Evolutionary conservation across 257 asterid genomes (phyloP), one percentile per base, ranked within the genome.

Genomic region (Solanum appendiculatum): DNA sequence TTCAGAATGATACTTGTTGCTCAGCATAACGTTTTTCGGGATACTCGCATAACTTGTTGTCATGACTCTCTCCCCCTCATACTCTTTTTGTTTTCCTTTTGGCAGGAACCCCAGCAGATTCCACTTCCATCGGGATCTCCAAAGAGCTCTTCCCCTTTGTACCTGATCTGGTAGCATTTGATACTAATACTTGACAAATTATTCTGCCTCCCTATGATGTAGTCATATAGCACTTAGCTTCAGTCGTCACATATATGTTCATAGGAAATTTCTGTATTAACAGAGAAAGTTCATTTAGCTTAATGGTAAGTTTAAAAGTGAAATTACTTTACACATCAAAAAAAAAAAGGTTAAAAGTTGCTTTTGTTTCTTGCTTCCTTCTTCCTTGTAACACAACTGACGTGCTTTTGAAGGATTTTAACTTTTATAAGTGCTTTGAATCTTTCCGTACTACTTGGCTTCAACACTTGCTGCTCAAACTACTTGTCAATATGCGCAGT

Each of bases 21-120:
- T 39, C 56, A 75, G 56, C 21, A 39, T 12, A 37, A 74, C 12
- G 15, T 37, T 25, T 75, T 75, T 39, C 21, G 6, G 51, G 13
- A 21, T 75, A 73, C 31, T 73, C 48, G 39, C 83, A n/a, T 37
- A 75, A 12, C 21, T 23, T 12, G 56, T 74, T 75, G 11, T 40
- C 42, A 9, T 46, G 18, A 5, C 29, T 80, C 66, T 46, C 27
- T 80, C 3, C 46, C 18, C 60, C 27, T 46, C 64, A 0, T n/a
- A 10, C 34, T 83, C 34, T 25, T 33, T 56, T 25, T 84, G 37
- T 25, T 63, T 63, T 39, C 6, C 77, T 85, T 42, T 72, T 63
- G 91, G 88, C 92, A 95, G 98, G 97, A 88, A 92, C 96, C 86
- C 98, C 98, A 11, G 98, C 98, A 66, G 99, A 96, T 69, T 96